Evolutionary conservation across 2,329 filamentous ascomycete genomes (phyloP).

Genomic region (Sporothrix schenckii): DNA sequence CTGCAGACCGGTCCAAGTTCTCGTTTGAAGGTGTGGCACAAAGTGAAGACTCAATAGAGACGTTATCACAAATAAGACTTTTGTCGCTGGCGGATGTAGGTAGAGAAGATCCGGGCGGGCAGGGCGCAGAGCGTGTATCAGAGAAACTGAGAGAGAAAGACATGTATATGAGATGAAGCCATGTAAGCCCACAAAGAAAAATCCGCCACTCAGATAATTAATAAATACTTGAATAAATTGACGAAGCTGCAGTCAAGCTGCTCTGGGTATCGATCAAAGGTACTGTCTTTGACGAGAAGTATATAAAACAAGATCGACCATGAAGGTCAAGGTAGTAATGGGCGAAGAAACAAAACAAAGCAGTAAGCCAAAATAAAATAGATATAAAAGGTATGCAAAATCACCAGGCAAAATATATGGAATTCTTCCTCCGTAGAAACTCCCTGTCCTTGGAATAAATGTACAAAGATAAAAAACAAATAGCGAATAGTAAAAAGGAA

Average conservation of each 20-base stretch:
- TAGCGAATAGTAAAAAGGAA: neutral
- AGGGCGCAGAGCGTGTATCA: neutral
- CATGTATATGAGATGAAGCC: slow-evolving; percentile 9
- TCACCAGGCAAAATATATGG: neutral
- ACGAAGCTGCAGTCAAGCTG: neutral
- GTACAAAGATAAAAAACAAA: slow-evolving; percentile 1
- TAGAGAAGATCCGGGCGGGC: neutral
- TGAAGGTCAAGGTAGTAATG: neutral
- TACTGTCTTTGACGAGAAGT: slow-evolving; percentile 20
- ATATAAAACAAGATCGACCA: neutral
- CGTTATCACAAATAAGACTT: neutral
- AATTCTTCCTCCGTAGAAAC: neutral
- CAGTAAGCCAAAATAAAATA: neutral
- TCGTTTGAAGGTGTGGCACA: slow-evolving; percentile 6
- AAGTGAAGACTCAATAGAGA: slow-evolving; percentile 10
- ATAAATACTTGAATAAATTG: neutral
- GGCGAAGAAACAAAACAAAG: neutral
- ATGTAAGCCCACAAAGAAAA: neutral
- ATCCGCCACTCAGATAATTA: neutral
- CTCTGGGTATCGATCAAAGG: slow-evolving; percentile 24
- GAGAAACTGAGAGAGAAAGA: slow-evolving; percentile 2
- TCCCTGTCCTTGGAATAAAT: slow-evolving; percentile 5
- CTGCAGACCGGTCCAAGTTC: neutral
- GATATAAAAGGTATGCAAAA: neutral
- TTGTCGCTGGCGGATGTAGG: neutral